A percentile compares a stretch with the other conserved stretches of the same genome.
Evolutionary conservation across 2,329 filamentous ascomycete genomes (phyloP).

Genomic region (Cadophora malorum): DNA sequence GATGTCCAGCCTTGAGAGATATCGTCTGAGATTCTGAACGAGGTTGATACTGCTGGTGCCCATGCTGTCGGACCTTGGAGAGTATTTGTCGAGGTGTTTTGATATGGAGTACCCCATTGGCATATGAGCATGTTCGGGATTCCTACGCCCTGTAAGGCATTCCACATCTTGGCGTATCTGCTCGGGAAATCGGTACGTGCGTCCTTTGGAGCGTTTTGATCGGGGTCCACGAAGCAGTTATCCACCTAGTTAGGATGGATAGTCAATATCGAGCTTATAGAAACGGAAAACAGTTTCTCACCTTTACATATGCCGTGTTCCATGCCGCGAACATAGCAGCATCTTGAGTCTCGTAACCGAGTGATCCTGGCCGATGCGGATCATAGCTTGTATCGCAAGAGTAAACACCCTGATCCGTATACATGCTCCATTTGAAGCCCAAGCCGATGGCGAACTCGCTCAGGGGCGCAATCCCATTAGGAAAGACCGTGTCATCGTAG

Average conservation of each 20-base stretch:
- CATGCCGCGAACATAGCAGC: conserved; percentile 14
- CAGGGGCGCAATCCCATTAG: conserved; percentile 1
- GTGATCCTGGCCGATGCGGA: conserved; percentile 11
- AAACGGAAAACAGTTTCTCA: not conserved
- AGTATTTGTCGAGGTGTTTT: conserved; percentile 3
- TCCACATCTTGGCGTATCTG: conserved; percentile 1
- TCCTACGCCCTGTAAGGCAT: not conserved
- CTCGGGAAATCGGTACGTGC: conserved; percentile 1
- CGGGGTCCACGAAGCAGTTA: conserved; percentile 14
- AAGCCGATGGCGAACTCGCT: conserved; percentile 9
- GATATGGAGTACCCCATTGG: conserved; percentile 12
- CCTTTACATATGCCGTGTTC: conserved; percentile 9
- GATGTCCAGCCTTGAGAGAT: conserved; percentile 11
- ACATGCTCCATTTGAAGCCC: conserved; percentile 17
- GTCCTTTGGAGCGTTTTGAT: conserved; percentile 6
- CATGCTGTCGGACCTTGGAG: conserved; percentile 12
- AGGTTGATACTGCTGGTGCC: conserved; percentile 1
- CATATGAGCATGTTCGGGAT: conserved; percentile 20
- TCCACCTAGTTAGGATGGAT: conserved; percentile 2
- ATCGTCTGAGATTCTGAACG: conserved; percentile 13
- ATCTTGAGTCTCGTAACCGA: conserved; percentile 11
- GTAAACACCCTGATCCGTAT: conserved; percentile 14
- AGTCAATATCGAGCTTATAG: not conserved
- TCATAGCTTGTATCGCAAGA: conserved; percentile 16
- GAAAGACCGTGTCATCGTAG: not conserved